A percentile compares a stretch with the other conserved stretches of the same genome.
These are phyloP conservation scores for Miamiensis avidus DNA, from an alignment of 169 alveolate genomes.

Conservation along the genomic window DNA sequence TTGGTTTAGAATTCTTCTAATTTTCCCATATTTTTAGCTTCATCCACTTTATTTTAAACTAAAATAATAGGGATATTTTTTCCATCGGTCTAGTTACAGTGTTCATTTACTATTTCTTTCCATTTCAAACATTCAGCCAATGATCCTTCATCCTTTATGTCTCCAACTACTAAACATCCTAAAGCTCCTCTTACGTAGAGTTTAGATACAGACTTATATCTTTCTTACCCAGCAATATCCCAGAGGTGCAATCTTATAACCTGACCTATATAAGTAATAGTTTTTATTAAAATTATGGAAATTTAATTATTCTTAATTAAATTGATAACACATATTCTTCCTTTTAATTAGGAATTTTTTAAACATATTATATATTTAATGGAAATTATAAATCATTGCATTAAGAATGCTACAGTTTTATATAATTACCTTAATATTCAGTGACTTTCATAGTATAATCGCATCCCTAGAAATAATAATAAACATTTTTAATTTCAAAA, in stretches of 20 bases:
- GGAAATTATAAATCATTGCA: background rate
- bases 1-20: constrained; percentile 10
- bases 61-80: constrained; percentile 24
- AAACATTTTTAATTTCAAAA: too few species aligned
- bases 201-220: constrained; percentile 36
- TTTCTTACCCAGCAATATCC: constrained; percentile 42
- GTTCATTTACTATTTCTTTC: constrained; percentile 38
- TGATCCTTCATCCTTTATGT: constrained; percentile 32
- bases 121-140: constrained; percentile 30
- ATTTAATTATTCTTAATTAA: too few species aligned
- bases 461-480: constrained; percentile 28
- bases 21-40: constrained; percentile 5
- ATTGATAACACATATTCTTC: too few species aligned
- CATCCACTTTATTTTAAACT: constrained; percentile 43
- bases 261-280: constrained; percentile 5
- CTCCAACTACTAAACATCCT: constrained; percentile 32
- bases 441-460: constrained; percentile 37
- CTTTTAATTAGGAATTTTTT: too few species aligned
- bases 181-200: constrained; percentile 44
- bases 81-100: constrained; percentile 22
- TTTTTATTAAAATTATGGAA: background rate
- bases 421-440: background rate
- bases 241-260: constrained; percentile 30
- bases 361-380: too few species aligned
- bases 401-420: background rate